Percentiles rank a stretch among this genome's conserved stretches.
These are phyloP conservation scores for Hirsutella minnesotensis DNA, from an alignment of 2,329 filamentous ascomycete genomes.

Conservation along the genomic window DNA sequence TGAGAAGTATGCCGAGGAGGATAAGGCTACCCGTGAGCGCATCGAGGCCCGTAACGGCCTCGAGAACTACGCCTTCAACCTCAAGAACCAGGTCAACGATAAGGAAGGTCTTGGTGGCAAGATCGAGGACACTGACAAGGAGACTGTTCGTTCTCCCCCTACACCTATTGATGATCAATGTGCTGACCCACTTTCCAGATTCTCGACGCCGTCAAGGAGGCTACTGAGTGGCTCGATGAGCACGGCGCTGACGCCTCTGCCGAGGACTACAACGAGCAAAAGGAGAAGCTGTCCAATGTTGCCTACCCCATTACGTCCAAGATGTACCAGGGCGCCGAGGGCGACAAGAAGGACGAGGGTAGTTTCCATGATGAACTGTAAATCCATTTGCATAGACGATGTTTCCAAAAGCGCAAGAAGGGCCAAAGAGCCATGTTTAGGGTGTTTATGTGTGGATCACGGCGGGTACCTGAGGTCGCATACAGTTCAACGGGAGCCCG, in stretches of 20 bases:
- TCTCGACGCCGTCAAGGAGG: slow-evolving; percentile 92
- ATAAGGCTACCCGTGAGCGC: slow-evolving; percentile 94
- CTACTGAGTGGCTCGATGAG: slow-evolving; percentile 93
- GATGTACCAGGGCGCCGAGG: slow-evolving; percentile 62
- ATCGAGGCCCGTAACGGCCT: slow-evolving; percentile 94
- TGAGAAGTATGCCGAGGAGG: slow-evolving; percentile 97
- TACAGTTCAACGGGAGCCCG: not conserved
- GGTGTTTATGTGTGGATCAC: slow-evolving; percentile 1
- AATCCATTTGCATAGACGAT: slow-evolving; percentile 29
- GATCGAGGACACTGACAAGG: slow-evolving; percentile 98
- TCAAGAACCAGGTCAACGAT: slow-evolving; percentile 99
- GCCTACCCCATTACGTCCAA: slow-evolving; percentile 99
- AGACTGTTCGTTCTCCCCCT: slow-evolving; percentile 50
- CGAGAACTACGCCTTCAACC: slow-evolving; percentile 97
- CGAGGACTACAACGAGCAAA: slow-evolving; percentile 98
- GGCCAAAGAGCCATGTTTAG: slow-evolving; percentile 2
- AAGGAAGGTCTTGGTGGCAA: slow-evolving; percentile 95
- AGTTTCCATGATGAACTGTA: slow-evolving; percentile 71
- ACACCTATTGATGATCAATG: not conserved
- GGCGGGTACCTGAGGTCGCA: not conserved
- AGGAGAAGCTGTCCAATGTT: slow-evolving; percentile 94
- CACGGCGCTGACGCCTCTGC: slow-evolving; percentile 73
- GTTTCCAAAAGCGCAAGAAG: slow-evolving; percentile 3
- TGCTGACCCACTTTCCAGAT: slow-evolving; percentile 44
- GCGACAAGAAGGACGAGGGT: slow-evolving; percentile 60